Conservation (phyloP, 345 rosid genomes). For the Anastatica hierochuntica region DNA sequence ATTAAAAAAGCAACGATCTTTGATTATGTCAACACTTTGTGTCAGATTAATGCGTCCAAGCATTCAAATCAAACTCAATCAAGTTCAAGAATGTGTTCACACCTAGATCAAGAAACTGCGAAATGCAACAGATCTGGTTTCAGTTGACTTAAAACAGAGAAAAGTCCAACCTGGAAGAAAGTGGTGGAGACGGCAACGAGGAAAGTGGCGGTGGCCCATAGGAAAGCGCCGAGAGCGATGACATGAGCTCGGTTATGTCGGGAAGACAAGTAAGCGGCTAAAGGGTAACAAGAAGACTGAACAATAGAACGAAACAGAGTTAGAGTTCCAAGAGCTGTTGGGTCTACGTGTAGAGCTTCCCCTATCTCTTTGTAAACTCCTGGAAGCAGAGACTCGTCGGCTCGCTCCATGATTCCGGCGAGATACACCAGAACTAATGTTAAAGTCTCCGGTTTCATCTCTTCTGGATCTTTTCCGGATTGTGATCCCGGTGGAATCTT, state of each 20-base stretch:
- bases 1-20: neutral
- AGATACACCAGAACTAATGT: slow-evolving; percentile 52
- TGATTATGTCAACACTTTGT: too few relatives aligned
- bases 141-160: neutral
- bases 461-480: neutral
- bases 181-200: slow-evolving; percentile 55
- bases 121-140: slow-evolving; percentile 8
- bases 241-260: slow-evolving; percentile 55
- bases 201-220: slow-evolving; percentile 63
- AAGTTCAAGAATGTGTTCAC: too few relatives aligned
- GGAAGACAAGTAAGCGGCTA: slow-evolving; percentile 56
- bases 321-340: slow-evolving; percentile 50
- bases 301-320: slow-evolving; percentile 56
- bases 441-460: slow-evolving; percentile 43
- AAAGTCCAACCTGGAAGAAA: slow-evolving; percentile 40
- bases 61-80: neutral
- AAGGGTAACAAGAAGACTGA: slow-evolving; percentile 49
- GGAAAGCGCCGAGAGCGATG: slow-evolving; percentile 59
- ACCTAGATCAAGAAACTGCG: neutral
- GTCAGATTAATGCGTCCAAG: too few relatives aligned
- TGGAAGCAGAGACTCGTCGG: slow-evolving; percentile 60
- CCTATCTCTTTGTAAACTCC: slow-evolving; percentile 67
- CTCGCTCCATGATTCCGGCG: slow-evolving; percentile 55
- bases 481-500: neutral
- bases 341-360: slow-evolving; percentile 45